Evolutionary conservation across 345 rosid genomes (phyloP).

Genomic region (Eucalyptus caleyi): DNA sequence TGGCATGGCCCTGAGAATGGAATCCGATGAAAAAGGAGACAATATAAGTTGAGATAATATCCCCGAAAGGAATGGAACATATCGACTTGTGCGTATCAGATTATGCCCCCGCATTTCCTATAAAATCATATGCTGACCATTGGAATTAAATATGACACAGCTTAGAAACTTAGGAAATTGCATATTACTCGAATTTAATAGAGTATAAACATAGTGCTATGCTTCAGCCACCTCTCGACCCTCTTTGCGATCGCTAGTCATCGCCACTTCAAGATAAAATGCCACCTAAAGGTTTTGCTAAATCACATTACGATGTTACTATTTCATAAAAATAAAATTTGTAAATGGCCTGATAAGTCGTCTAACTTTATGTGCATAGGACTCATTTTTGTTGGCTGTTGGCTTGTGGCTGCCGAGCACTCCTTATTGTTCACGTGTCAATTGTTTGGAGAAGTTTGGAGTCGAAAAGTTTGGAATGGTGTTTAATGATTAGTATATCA

Average conservation of each 20-base stretch:
- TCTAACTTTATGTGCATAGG: background rate
- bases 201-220: background rate
- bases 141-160: background rate
- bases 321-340: background rate
- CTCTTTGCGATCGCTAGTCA: background rate
- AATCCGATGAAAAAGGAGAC: background rate
- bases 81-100: background rate
- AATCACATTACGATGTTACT: background rate
- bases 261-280: background rate
- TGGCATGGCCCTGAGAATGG: background rate
- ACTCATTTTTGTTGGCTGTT: background rate
- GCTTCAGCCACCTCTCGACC: background rate
- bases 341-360: background rate
- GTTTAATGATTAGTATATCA: accelerated
- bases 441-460: background rate
- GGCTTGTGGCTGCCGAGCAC: background rate
- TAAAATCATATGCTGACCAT: background rate
- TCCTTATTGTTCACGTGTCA: background rate
- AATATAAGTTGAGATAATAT: background rate
- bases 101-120: background rate
- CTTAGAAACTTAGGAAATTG: background rate
- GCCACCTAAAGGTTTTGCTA: background rate
- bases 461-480: background rate
- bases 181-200: background rate
- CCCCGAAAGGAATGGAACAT: background rate